Conservation (phyloP, 495 filamentous ascomycete species). For the Aspergillus mulundensis region DNA sequence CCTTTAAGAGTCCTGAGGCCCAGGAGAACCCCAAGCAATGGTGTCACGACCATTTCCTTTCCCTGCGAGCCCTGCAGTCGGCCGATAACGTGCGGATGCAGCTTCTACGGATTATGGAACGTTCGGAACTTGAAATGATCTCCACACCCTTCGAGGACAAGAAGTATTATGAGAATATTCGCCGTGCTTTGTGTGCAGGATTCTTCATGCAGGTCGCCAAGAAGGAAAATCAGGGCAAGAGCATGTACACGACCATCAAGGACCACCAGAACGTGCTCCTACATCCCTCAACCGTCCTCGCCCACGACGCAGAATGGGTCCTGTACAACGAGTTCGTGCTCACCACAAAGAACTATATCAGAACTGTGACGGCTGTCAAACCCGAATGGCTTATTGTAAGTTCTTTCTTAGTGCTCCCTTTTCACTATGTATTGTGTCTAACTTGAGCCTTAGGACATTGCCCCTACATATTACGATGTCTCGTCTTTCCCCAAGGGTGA, state of each 20-base stretch:
- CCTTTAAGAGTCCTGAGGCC: slow-evolving; percentile 74
- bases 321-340: slow-evolving; percentile 98
- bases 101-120: slow-evolving; percentile 94
- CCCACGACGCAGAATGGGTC: slow-evolving; percentile 89
- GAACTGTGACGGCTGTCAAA: slow-evolving; percentile 57
- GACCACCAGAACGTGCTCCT: slow-evolving; percentile 88
- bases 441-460: slow-evolving; percentile 64
- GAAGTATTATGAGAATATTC: slow-evolving; percentile 97
- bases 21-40: slow-evolving; percentile 77
- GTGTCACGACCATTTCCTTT: slow-evolving; percentile 98
- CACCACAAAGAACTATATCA: slow-evolving; percentile 89
- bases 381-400: slow-evolving; percentile 82
- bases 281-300: slow-evolving; percentile 85
- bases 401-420: slow-evolving; percentile 17
- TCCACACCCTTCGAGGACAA: slow-evolving; percentile 90
- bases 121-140: slow-evolving; percentile 74
- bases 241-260: slow-evolving; percentile 84
- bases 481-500: slow-evolving; percentile 78
- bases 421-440: slow-evolving; percentile 16
- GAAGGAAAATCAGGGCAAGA: slow-evolving; percentile 71
- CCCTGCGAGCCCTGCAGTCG: slow-evolving; percentile 77
- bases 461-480: slow-evolving; percentile 89
- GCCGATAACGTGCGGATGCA: slow-evolving; percentile 92
- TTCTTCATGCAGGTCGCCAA: slow-evolving; percentile 99
- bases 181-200: slow-evolving; percentile 84